Evolutionary conservation across 768 basidiomycete species (phyloP).

Genomic region (Phanerochaete sordida): DNA sequence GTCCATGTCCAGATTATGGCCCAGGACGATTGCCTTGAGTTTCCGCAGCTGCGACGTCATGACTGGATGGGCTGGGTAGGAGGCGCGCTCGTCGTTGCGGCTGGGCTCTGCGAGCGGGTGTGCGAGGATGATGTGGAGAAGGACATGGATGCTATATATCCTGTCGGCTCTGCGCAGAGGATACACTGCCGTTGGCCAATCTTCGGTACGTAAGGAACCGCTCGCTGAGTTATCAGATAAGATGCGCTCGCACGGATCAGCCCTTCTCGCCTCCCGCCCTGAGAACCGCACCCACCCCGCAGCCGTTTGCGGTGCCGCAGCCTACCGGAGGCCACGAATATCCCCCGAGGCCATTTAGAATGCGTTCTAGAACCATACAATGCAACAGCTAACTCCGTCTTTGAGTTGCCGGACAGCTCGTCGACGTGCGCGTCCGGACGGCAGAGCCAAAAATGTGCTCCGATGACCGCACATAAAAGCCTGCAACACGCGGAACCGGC

Average conservation of each 20-base stretch:
- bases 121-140: background rate
- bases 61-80: background rate
- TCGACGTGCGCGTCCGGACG: background rate
- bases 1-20: slow-evolving; percentile 31
- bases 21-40: slow-evolving; percentile 23
- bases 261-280: background rate
- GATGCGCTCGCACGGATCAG: slow-evolving; percentile 1
- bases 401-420: background rate
- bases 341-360: background rate
- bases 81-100: background rate
- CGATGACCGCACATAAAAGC: background rate
- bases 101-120: background rate
- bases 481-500: too few relatives aligned
- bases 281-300: background rate
- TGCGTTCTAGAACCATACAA: background rate
- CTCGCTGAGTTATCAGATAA: slow-evolving; percentile 4
- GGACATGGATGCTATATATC: background rate
- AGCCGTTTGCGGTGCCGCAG: background rate
- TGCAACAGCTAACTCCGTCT: background rate
- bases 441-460: background rate
- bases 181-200: background rate
- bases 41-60: slow-evolving; percentile 18
- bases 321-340: background rate
- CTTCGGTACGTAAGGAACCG: background rate
- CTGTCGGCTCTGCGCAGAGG: background rate